phyloP scores from a whole-genome alignment of 768 basidiomycete genomes.

The Cyclocybe aegerita region DNA sequence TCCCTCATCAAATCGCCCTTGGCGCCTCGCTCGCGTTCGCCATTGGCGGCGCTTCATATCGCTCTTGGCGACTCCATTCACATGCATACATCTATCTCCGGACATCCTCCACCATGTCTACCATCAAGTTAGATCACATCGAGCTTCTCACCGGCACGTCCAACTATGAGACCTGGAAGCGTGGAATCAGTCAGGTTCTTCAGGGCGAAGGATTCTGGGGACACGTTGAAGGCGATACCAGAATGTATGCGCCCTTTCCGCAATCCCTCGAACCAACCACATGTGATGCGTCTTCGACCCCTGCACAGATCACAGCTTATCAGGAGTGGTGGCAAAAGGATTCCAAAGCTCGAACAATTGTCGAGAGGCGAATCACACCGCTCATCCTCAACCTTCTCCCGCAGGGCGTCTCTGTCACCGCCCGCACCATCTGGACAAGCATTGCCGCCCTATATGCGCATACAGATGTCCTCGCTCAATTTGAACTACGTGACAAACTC shows the following conservation, averaged over 20 bases:
- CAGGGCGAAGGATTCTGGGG: constrained; percentile 11
- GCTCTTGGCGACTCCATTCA: too few species aligned
- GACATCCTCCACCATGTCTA: constrained; percentile 3
- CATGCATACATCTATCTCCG: constrained; percentile 6
- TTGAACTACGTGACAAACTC: constrained; percentile 7
- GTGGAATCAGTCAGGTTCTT: constrained; percentile 6
- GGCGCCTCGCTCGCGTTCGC: too few species aligned
- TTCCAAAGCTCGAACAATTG: constrained; percentile 5
- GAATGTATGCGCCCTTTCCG: constrained; percentile 1
- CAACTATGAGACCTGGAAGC: constrained; percentile 10
- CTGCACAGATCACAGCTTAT: neutral
- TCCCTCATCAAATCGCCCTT: too few species aligned
- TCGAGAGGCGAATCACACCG: constrained; percentile 4
- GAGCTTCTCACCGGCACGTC: constrained; percentile 5
- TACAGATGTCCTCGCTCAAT: constrained; percentile 4
- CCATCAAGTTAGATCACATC: constrained; percentile 10
- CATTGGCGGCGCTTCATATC: too few species aligned
- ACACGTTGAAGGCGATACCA: constrained; percentile 5
- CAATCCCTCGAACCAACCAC: neutral
- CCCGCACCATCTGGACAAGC: constrained; percentile 2
- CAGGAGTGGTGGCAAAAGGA: constrained; percentile 7
- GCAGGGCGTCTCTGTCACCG: constrained; percentile 2
- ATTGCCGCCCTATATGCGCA: constrained; percentile 1
- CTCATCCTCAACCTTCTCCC: neutral
- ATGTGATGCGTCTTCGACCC: neutral